Evolutionary conservation across 2,329 filamentous ascomycete genomes (phyloP), one percentile per base, ranked within the genome.

Genomic region (Aureobasidium sp.): DNA sequence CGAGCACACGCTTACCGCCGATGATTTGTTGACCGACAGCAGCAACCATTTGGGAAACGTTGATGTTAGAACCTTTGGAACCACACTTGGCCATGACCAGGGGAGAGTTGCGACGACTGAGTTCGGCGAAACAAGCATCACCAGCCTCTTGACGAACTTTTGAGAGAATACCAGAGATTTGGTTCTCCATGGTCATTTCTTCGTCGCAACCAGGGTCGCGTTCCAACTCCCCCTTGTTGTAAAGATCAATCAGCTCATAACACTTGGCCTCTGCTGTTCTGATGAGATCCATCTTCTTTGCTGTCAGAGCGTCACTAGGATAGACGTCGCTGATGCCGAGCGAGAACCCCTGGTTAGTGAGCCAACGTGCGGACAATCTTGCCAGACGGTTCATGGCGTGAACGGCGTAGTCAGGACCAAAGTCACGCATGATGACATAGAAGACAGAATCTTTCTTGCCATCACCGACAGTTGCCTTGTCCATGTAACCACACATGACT

Each of bases 361-460:
- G 78, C 73, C 86, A 88, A 61, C 93, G 79, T 2, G 93, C 90
- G 48, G 89, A 96, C 5, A 98, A 77, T 68, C 89, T 95, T 0
- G 93, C 88, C 24, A 98, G 74, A 19, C 93, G 80, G 64, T 95
- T 97, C 93, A 98, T 98, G 51, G 88, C 89, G 54, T 83, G 80
- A 0, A 91, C 90, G 6, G 93, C 90, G 54, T 88, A 84, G 52
- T 95, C 86, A 1, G 90, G 88, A 0, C 93, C 93, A 62, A 87
- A 98, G 72, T 98, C 93, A 74, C 93, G 81, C 61, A 97, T 81
- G 65, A 98, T 91, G 54, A 97, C 86, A 64, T 96, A 98, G 66
- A 97, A 98, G 17, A 98, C 84, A 0, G 90, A 96, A 67, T 95
- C 91, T 66, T 98, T 98, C 75, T 97, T 97, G 62, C 93, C 93